phyloP scores from a whole-genome alignment of 345 rosid species.

The Aquilaria malaccensis region DNA sequence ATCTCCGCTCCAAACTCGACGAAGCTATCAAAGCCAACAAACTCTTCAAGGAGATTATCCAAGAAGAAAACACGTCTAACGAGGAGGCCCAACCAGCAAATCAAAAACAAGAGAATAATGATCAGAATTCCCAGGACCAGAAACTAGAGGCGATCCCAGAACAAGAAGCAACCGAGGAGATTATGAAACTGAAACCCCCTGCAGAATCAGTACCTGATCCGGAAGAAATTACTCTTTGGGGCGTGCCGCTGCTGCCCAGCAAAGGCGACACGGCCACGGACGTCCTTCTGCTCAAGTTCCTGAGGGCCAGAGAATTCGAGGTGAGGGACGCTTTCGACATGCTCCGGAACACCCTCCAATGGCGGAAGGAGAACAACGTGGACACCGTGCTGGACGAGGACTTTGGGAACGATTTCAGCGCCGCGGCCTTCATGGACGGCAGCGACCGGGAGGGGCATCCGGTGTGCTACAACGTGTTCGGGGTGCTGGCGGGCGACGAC shows the following conservation, averaged over 20 bases:
- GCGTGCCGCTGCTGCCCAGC: constrained; percentile 30
- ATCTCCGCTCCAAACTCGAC: constrained; percentile 19
- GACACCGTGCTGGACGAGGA: constrained; percentile 44
- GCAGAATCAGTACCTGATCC: too few relatives aligned
- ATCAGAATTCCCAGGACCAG: background rate
- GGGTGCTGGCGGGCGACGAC: constrained; percentile 32
- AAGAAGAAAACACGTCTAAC: background rate
- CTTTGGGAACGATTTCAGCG: constrained; percentile 26
- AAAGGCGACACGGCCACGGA: constrained; percentile 32
- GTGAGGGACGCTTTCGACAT: constrained; percentile 41
- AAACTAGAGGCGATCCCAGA: background rate
- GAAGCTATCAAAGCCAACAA: constrained; percentile 21
- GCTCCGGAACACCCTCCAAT: constrained; percentile 37
- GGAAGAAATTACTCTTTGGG: constrained; percentile 23
- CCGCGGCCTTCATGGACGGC: constrained; percentile 32
- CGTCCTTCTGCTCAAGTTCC: constrained; percentile 41
- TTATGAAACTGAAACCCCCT: background rate
- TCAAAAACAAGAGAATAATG: background rate
- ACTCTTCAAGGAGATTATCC: constrained; percentile 4
- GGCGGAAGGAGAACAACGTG: constrained; percentile 42
- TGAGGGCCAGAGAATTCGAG: constrained; percentile 54
- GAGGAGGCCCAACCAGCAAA: background rate
- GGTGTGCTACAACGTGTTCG: constrained; percentile 47
- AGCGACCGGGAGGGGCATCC: constrained; percentile 38
- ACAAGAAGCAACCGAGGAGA: constrained; percentile 13